These are phyloP conservation scores for Penicillium mononematosum DNA, from an alignment of 495 filamentous ascomycete genomes.

Conservation along the genomic window DNA sequence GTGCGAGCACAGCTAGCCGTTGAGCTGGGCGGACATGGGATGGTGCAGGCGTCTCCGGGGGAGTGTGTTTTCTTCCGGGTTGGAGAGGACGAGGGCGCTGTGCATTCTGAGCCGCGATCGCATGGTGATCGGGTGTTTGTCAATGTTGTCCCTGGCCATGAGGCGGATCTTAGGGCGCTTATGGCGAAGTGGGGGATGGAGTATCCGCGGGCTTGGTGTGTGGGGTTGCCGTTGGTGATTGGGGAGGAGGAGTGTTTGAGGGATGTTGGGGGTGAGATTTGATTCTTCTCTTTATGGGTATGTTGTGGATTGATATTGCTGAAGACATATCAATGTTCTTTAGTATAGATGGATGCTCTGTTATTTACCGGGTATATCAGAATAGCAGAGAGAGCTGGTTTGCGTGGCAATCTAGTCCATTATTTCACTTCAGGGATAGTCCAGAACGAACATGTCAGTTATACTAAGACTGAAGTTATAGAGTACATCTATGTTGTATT, in stretches of 20 bases:
- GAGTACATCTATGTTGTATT: too few species aligned
- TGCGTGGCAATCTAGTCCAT: background rate
- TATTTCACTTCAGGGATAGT: background rate
- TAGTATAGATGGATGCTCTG: background rate
- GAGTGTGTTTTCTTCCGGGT: slow-evolving; percentile 28
- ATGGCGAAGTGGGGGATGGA: slow-evolving; percentile 33
- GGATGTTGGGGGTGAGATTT: slow-evolving; percentile 20
- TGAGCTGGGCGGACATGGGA: slow-evolving; percentile 6
- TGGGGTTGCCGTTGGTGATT: slow-evolving; percentile 18
- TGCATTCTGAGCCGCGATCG: slow-evolving; percentile 26
- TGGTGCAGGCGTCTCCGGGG: slow-evolving; percentile 17
- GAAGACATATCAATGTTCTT: background rate
- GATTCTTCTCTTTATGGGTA: background rate
- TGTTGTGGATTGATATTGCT: background rate
- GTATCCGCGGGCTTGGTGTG: slow-evolving; percentile 30
- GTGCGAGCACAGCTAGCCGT: slow-evolving; percentile 16
- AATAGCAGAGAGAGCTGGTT: background rate
- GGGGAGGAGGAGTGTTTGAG: slow-evolving; percentile 11
- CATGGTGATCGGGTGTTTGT: slow-evolving; percentile 29
- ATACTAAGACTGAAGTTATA: too few species aligned
- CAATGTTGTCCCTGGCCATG: slow-evolving; percentile 27
- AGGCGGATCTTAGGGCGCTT: slow-evolving; percentile 20
- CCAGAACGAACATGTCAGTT: background rate
- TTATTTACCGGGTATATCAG: background rate
- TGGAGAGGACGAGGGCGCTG: slow-evolving; percentile 25